Percentiles rank a stretch among this genome's conserved stretches.
Conservation (phyloP, 352 stramenopile species). For the Blastocystis sp. region DNA sequence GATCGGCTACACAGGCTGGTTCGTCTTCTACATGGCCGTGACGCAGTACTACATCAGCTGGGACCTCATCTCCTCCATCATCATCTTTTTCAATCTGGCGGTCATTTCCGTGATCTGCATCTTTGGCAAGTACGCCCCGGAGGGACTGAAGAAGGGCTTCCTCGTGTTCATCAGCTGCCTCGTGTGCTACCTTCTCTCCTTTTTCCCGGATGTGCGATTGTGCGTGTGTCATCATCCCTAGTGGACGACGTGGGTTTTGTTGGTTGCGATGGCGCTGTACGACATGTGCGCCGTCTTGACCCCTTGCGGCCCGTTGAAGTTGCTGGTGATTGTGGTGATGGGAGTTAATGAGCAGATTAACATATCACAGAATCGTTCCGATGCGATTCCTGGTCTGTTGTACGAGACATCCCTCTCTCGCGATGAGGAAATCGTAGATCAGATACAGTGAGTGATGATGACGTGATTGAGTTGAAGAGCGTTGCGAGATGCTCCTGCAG, state of each 20-base stretch:
- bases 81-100: constrained; percentile 84
- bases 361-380: constrained; percentile 83
- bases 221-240: constrained; percentile 62
- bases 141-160: constrained; percentile 82
- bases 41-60: constrained; percentile 73
- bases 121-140: constrained; percentile 78
- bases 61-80: constrained; percentile 75
- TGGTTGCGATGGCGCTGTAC: constrained; percentile 89
- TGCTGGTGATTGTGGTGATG: constrained; percentile 75
- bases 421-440: background rate
- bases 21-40: constrained; percentile 78
- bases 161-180: constrained; percentile 87
- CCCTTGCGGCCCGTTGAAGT: constrained; percentile 87
- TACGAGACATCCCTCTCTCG: constrained; percentile 84
- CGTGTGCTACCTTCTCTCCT: constrained; percentile 89
- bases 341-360: constrained; percentile 74
- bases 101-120: constrained; percentile 80
- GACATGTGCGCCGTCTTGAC: constrained; percentile 93
- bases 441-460: background rate
- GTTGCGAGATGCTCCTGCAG: too few species aligned
- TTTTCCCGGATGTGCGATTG: constrained; percentile 88
- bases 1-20: constrained; percentile 77
- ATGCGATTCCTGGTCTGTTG: constrained; percentile 84
- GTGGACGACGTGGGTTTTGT: constrained; percentile 82
- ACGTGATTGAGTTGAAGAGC: too few species aligned